Conservation (phyloP, 2,329 filamentous ascomycete genomes). For the Cercospora sp. region DNA sequence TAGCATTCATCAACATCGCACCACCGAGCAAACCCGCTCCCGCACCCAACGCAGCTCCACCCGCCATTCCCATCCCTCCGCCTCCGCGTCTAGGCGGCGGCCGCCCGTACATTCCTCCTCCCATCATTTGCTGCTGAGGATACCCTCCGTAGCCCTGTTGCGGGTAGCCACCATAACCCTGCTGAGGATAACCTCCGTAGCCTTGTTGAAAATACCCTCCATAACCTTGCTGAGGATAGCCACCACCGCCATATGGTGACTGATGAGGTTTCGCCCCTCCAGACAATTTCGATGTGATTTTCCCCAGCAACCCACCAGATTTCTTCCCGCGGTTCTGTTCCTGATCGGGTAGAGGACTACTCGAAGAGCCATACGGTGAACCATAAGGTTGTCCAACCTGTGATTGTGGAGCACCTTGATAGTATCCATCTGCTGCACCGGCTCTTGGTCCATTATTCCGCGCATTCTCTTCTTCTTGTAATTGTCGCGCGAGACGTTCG, state of each 20-base stretch:
- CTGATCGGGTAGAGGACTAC: constrained; percentile 2
- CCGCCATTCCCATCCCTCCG: constrained; percentile 64
- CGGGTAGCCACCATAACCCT: constrained; percentile 39
- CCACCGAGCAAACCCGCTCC: constrained; percentile 82
- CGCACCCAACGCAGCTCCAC: constrained; percentile 73
- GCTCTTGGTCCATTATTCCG: constrained; percentile 36
- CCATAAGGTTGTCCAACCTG: constrained; percentile 34
- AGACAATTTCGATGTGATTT: constrained; percentile 52
- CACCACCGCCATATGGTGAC: constrained; percentile 38
- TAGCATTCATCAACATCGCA: constrained; percentile 63
- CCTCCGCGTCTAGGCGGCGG: constrained; percentile 49
- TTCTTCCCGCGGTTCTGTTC: constrained; percentile 43
- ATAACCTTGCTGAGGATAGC: constrained; percentile 39
- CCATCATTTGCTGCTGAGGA: constrained; percentile 37
- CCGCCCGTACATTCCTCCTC: constrained; percentile 34
- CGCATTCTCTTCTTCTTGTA: constrained; percentile 82
- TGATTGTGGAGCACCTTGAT: constrained; percentile 34
- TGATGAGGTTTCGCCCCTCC: constrained; percentile 31
- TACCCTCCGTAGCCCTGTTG: constrained; percentile 42
- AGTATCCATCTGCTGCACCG: constrained; percentile 52
- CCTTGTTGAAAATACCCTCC: constrained; percentile 33
- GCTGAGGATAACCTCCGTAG: constrained; percentile 36
- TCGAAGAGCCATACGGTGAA: constrained; percentile 20
- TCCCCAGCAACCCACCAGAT: constrained; percentile 50
- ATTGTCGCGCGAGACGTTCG: constrained; percentile 69